Conservation (phyloP, 2,329 filamentous ascomycete genomes). For the Cladobotryum protrusum region DNA sequence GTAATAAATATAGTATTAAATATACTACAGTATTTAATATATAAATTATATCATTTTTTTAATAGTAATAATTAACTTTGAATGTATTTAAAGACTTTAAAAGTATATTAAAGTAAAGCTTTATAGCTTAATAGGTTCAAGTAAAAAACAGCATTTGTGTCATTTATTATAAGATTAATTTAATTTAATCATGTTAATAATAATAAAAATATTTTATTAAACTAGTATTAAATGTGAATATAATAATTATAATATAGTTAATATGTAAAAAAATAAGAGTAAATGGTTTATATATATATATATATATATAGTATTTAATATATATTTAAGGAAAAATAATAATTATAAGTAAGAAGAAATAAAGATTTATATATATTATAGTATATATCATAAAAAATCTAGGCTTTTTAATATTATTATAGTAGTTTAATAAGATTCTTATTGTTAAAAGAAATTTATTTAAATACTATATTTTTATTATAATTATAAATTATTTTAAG, state of each 20-base stretch:
- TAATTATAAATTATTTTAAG: too few relatives aligned
- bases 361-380: neutral
- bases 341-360: neutral
- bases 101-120: neutral
- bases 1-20: too few relatives aligned
- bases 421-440: neutral
- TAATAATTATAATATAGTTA: too few relatives aligned
- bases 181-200: neutral
- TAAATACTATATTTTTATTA: too few relatives aligned
- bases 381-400: neutral
- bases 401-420: neutral
- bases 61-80: neutral
- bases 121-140: neutral
- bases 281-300: neutral
- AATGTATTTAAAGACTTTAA: neutral
- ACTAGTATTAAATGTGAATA: neutral
- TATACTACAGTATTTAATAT: too few relatives aligned
- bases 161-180: neutral
- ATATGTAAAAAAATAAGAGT: neutral
- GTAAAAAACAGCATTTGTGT: neutral
- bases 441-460: neutral
- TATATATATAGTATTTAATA: too few relatives aligned
- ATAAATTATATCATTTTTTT: neutral
- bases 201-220: neutral
- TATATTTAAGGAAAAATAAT: neutral